Evolutionary conservation across 495 filamentous ascomycete genomes (phyloP).

Genomic region (Chaetomidium leptoderma): DNA sequence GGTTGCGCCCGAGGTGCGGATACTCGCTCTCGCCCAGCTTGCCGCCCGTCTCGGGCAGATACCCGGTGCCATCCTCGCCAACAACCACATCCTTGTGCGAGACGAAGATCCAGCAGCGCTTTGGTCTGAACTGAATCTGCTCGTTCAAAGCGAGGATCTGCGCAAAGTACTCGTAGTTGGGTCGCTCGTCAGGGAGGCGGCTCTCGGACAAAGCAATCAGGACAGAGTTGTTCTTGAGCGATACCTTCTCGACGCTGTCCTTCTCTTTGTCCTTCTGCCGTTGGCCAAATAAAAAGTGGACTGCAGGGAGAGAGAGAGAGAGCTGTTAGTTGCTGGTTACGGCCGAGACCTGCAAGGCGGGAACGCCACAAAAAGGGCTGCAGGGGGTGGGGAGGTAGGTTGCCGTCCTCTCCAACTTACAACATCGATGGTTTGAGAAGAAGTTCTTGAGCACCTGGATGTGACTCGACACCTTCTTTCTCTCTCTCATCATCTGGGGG

Average conservation of each 20-base stretch:
- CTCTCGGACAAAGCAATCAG: conserved; percentile 49
- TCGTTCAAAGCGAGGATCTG: conserved; percentile 41
- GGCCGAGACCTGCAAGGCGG: conserved; percentile 5
- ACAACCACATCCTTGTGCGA: conserved; percentile 39
- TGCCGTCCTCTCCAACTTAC: conserved; percentile 21
- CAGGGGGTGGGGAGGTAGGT: background rate
- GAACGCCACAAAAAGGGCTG: conserved; percentile 2
- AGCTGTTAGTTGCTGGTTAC: conserved; percentile 14
- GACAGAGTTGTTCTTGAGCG: conserved; percentile 51
- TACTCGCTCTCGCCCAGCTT: conserved; percentile 40
- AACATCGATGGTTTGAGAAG: conserved; percentile 40
- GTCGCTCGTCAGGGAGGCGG: conserved; percentile 43
- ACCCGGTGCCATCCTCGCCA: conserved; percentile 32
- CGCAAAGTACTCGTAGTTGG: conserved; percentile 50
- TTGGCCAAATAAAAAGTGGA: conserved; percentile 46
- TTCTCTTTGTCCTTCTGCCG: conserved; percentile 20
- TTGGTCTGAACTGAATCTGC: conserved; percentile 39
- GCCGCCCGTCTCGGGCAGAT: conserved; percentile 32
- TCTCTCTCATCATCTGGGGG: conserved; percentile 42
- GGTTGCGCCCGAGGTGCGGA: conserved; percentile 43
- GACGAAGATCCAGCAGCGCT: conserved; percentile 45
- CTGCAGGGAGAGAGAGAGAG: conserved; percentile 31
- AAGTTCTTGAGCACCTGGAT: conserved; percentile 93
- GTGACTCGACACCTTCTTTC: conserved; percentile 95
- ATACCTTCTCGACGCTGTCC: conserved; percentile 37